Percentiles rank a stretch among this genome's conserved stretches.
Conservation (phyloP, 257 asterid genomes). For the Ophiorrhiza pumila region DNA sequence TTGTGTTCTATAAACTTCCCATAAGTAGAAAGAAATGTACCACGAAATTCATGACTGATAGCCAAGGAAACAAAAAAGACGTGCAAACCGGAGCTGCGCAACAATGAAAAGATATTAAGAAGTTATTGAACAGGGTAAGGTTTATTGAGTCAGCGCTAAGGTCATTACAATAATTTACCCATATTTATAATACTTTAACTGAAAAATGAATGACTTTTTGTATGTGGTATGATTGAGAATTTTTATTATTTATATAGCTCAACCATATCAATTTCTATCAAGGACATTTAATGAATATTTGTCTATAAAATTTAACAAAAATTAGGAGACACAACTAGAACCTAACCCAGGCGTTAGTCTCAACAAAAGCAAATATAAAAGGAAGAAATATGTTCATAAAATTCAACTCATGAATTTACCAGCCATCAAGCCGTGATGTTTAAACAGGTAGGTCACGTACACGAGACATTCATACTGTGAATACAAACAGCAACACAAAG, state of each 20-base stretch:
- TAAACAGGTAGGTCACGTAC: not conserved
- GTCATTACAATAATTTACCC: not conserved
- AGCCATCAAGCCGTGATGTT: not conserved
- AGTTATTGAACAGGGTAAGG: not conserved
- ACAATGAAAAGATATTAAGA: not conserved
- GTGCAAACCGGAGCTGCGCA: not conserved
- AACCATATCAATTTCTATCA: not conserved
- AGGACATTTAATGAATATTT: not conserved
- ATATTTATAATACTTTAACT: not conserved
- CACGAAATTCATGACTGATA: not conserved
- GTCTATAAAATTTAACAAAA: not conserved
- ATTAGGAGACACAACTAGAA: not conserved
- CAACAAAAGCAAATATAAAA: too few species aligned
- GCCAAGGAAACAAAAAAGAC: not conserved
- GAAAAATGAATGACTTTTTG: not conserved
- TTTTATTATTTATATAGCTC: not conserved
- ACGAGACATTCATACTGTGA: not conserved
- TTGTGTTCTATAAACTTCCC: not conserved
- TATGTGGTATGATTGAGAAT: not conserved
- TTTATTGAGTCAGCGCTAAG: not conserved
- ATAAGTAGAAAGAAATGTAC: not conserved
- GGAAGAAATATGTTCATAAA: not conserved
- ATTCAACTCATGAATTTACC: not conserved
- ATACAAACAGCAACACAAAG: constrained; percentile 3
- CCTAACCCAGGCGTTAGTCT: not conserved